Evolutionary conservation across 352 stramenopile genomes (phyloP).

Genomic region (Phytopythium oedochilum): DNA sequence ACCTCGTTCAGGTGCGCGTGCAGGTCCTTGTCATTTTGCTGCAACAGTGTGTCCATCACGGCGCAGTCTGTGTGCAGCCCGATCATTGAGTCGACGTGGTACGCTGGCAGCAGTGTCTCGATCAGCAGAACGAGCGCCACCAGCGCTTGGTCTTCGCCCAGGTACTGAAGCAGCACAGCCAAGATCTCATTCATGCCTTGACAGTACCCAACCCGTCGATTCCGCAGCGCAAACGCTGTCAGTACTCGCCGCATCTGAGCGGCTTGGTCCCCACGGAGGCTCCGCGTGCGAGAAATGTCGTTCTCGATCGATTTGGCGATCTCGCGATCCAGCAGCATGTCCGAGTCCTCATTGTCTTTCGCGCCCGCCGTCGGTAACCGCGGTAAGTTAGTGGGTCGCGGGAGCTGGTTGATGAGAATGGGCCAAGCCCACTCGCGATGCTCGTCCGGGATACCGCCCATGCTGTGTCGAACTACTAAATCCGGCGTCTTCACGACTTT

Average conservation of each 20-base stretch:
- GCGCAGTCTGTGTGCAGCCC: constrained; percentile 78
- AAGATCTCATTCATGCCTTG: constrained; percentile 87
- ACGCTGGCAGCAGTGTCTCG: constrained; percentile 66
- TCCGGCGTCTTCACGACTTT: constrained; percentile 19
- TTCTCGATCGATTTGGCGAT: constrained; percentile 79
- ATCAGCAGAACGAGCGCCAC: constrained; percentile 63
- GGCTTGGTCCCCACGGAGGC: constrained; percentile 46
- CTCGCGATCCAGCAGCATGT: constrained; percentile 53
- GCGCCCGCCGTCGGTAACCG: background rate
- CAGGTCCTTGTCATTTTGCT: constrained; percentile 73
- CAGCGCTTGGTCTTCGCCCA: constrained; percentile 59
- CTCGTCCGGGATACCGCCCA: constrained; percentile 55
- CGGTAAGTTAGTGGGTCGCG: constrained; percentile 29
- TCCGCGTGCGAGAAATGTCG: constrained; percentile 67
- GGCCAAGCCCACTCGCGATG: constrained; percentile 70
- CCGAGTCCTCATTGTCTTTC: constrained; percentile 28
- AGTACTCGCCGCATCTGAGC: constrained; percentile 63
- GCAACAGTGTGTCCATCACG: constrained; percentile 76
- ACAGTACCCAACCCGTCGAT: constrained; percentile 76
- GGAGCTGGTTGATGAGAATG: constrained; percentile 48
- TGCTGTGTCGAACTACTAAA: constrained; percentile 36
- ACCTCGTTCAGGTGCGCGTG: constrained; percentile 63
- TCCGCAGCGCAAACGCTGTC: constrained; percentile 66
- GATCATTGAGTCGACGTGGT: constrained; percentile 85
- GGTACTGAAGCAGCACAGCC: constrained; percentile 63